Evolutionary conservation across 1,284 basidiomycete species (phyloP).

Genomic region (Porogramme epimiltina): DNA sequence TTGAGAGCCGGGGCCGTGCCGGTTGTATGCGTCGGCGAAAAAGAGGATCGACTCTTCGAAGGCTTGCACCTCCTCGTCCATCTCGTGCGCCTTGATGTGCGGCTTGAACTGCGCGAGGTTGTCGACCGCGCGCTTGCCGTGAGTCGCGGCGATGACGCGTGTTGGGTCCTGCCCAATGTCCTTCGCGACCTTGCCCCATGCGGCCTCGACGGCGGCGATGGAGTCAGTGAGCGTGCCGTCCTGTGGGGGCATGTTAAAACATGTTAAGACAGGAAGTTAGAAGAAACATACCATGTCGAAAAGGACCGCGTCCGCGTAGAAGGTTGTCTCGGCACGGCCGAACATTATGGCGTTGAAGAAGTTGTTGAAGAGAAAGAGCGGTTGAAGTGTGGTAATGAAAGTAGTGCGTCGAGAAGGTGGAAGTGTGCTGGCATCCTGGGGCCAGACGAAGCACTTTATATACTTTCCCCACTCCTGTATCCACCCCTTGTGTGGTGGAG

Average conservation of each 20-base stretch:
- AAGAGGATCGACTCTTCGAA: slow-evolving; percentile 75
- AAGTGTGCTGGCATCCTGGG: too few species aligned
- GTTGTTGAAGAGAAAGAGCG: too few species aligned
- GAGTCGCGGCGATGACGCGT: slow-evolving; percentile 70
- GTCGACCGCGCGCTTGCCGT: slow-evolving; percentile 70
- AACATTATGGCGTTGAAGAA: slow-evolving; percentile 23
- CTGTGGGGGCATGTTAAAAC: slow-evolving; percentile 33
- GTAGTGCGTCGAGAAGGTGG: too few species aligned
- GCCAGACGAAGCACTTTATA: too few species aligned
- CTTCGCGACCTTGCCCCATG: slow-evolving; percentile 74
- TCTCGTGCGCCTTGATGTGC: slow-evolving; percentile 53
- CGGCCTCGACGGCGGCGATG: slow-evolving; percentile 76
- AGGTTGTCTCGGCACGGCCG: slow-evolving; percentile 25
- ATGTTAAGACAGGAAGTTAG: neutral
- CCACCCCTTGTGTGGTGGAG: too few species aligned
- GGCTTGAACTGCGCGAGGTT: slow-evolving; percentile 44
- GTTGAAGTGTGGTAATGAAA: too few species aligned
- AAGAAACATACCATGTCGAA: slow-evolving; percentile 67
- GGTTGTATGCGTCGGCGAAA: slow-evolving; percentile 67
- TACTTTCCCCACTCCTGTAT: too few species aligned
- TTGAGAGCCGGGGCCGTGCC: slow-evolving; percentile 42
- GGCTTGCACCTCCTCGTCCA: slow-evolving; percentile 65
- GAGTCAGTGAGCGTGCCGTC: slow-evolving; percentile 77
- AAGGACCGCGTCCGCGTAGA: slow-evolving; percentile 63
- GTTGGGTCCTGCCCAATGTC: slow-evolving; percentile 69